phyloP scores from a whole-genome alignment of 192 early-diverging fungal genomes.

The Gonapodya prolifera region DNA sequence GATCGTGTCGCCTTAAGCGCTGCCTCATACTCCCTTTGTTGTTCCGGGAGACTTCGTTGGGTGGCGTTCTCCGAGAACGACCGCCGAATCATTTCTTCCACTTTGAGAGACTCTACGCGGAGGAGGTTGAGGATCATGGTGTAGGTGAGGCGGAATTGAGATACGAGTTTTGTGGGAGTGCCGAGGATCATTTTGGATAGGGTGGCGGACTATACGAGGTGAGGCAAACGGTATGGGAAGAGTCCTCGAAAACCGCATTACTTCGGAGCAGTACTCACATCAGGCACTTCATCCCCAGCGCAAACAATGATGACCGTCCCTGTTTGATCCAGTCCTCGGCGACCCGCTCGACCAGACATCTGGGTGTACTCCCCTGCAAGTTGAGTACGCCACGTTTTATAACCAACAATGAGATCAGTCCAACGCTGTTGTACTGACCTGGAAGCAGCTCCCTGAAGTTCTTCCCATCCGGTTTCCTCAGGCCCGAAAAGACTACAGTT shows the following conservation, averaged over 20 bases:
- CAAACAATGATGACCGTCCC: constrained; percentile 85
- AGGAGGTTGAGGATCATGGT: constrained; percentile 97
- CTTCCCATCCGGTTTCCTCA: constrained; percentile 86
- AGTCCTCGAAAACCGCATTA: constrained; percentile 2
- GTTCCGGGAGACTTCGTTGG: constrained; percentile 80
- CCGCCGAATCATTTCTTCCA: constrained; percentile 97
- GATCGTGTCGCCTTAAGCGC: no score
- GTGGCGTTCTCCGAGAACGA: constrained; percentile 83
- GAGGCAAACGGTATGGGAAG: neutral
- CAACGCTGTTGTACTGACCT: constrained; percentile 23
- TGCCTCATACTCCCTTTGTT: constrained; percentile 54
- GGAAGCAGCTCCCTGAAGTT: constrained; percentile 78
- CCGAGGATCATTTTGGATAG: constrained; percentile 78
- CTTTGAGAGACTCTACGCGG: constrained; percentile 83
- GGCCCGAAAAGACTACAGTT: constrained; percentile 83
- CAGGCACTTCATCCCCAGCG: constrained; percentile 33
- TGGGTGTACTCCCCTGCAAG: constrained; percentile 86
- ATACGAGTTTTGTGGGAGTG: constrained; percentile 75
- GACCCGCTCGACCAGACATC: constrained; percentile 95
- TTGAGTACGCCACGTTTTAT: constrained; percentile 1
- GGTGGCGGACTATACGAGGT: constrained; percentile 1
- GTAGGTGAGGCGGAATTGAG: constrained; percentile 94
- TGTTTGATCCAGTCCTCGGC: constrained; percentile 82
- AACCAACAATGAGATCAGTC: constrained; percentile 12
- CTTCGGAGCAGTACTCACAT: constrained; percentile 20